Percentiles rank a stretch among this genome's conserved stretches.
Conservation (phyloP, 257 asterid genomes). For the Jaltomata sinuosa region DNA sequence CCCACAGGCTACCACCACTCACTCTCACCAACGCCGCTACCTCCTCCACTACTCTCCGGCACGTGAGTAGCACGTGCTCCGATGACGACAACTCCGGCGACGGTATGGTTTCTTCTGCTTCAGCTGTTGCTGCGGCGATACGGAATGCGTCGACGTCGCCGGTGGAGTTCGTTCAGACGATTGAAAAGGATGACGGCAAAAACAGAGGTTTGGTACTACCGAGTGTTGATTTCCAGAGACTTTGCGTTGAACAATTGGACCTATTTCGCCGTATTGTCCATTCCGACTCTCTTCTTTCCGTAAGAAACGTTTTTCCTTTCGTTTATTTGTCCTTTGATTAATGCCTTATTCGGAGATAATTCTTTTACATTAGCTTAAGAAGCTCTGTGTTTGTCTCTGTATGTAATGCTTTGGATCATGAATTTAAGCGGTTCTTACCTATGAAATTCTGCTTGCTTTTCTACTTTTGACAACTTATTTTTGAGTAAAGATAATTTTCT, state of each 20-base stretch:
- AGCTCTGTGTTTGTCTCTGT: neutral
- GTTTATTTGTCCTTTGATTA: neutral
- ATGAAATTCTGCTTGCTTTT: neutral
- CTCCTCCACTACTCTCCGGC: constrained; percentile 34
- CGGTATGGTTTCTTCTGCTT: constrained; percentile 62
- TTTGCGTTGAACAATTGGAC: constrained; percentile 76
- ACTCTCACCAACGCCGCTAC: constrained; percentile 7
- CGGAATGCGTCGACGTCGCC: constrained; percentile 80
- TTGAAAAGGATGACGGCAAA: constrained; percentile 37
- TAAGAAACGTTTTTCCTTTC: constrained; percentile 9
- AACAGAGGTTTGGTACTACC: constrained; percentile 62
- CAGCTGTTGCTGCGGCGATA: constrained; percentile 64
- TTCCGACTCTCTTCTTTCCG: constrained; percentile 70
- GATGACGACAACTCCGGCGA: constrained; percentile 17
- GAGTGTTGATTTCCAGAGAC: constrained; percentile 76
- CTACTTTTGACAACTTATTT: neutral
- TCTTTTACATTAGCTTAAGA: neutral
- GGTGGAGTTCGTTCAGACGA: constrained; percentile 70
- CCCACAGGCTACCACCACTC: constrained; percentile 34
- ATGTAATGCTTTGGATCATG: neutral
- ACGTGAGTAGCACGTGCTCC: constrained; percentile 33
- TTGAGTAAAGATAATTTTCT: neutral
- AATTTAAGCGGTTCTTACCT: neutral
- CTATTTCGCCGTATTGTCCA: constrained; percentile 79
- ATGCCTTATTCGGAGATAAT: neutral